Evolutionary conservation across 768 basidiomycete genomes (phyloP).

Genomic region (Boletellus ananas): DNA sequence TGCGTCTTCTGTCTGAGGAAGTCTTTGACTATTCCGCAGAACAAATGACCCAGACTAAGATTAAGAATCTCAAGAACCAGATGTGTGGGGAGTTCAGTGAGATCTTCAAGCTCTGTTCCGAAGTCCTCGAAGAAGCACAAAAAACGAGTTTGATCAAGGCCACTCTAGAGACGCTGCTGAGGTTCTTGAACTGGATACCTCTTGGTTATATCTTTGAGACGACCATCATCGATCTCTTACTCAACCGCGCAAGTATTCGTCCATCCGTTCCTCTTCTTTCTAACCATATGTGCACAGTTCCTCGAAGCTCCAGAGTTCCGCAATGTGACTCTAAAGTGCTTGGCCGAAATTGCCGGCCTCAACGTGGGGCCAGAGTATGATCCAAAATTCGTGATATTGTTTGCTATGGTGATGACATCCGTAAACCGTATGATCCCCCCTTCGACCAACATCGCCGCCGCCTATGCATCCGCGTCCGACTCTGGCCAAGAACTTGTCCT

Average conservation of each 20-base stretch:
- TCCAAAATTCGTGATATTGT: slow-evolving; percentile 94
- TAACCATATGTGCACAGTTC: slow-evolving; percentile 53
- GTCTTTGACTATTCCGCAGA: slow-evolving; percentile 99
- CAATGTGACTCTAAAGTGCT: slow-evolving; percentile 93
- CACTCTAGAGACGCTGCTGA: slow-evolving; percentile 89
- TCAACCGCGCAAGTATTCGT: slow-evolving; percentile 70
- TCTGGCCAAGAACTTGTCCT: slow-evolving; percentile 95
- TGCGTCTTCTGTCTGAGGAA: slow-evolving; percentile 95
- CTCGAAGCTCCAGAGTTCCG: slow-evolving; percentile 96
- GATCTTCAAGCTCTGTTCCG: slow-evolving; percentile 95
- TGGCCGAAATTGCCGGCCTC: slow-evolving; percentile 93
- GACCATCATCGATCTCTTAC: slow-evolving; percentile 88
- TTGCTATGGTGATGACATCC: slow-evolving; percentile 98
- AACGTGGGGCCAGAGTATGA: slow-evolving; percentile 97
- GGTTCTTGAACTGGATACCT: slow-evolving; percentile 99
- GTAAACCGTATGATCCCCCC: slow-evolving; percentile 97
- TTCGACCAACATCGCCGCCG: slow-evolving; percentile 89
- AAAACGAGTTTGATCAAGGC: slow-evolving; percentile 93
- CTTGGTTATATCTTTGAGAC: slow-evolving; percentile 99
- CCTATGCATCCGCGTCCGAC: slow-evolving; percentile 86
- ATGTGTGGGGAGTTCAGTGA: slow-evolving; percentile 98
- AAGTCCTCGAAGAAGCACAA: slow-evolving; percentile 95
- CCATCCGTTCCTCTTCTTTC: slow-evolving; percentile 7
- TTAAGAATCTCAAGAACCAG: slow-evolving; percentile 94
- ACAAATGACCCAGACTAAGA: slow-evolving; percentile 97